These are phyloP conservation scores for Diaporthe velutina DNA, from an alignment of 2,329 filamentous ascomycete species.

Conservation along the genomic window DNA sequence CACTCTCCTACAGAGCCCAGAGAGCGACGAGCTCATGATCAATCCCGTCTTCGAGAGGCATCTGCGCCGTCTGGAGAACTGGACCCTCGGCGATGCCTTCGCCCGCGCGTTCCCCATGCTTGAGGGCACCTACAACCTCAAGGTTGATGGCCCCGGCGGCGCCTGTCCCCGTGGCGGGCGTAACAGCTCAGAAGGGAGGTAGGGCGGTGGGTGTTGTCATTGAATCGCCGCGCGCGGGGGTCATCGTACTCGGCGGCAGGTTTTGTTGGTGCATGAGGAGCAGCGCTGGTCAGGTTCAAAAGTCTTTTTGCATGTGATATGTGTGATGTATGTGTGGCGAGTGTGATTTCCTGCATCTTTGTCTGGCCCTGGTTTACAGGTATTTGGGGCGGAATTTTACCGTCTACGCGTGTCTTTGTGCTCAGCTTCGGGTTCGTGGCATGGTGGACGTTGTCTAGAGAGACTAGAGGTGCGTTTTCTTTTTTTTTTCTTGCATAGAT, in stretches of 20 bases:
- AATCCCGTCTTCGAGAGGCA: conserved; percentile 91
- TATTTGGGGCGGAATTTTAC: neutral
- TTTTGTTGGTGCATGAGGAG: neutral
- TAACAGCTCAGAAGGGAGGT: conserved; percentile 14
- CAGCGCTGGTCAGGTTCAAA: neutral
- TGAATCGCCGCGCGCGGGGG: neutral
- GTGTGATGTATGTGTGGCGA: conserved; percentile 2
- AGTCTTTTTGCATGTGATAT: conserved; percentile 20
- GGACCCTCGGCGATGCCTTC: conserved; percentile 82
- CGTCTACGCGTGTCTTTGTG: neutral
- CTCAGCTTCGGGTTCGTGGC: neutral
- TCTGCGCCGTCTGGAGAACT: conserved; percentile 80
- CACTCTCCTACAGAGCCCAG: conserved; percentile 71
- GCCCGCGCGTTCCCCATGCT: conserved; percentile 73
- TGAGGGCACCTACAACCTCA: conserved; percentile 57
- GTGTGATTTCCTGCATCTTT: neutral
- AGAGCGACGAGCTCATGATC: conserved; percentile 77
- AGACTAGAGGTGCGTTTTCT: neutral
- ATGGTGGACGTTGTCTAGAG: conserved; percentile 10
- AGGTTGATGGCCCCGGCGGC: conserved; percentile 38
- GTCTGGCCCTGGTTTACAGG: neutral
- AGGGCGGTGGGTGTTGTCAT: neutral
- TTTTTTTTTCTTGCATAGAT: conserved; percentile 21
- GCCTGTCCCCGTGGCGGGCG: conserved; percentile 15
- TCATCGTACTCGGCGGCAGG: neutral